Evolutionary conservation across 2,329 filamentous ascomycete genomes (phyloP), one percentile per base, ranked within the genome.

Genomic region (Purpureocillium lavendulum): DNA sequence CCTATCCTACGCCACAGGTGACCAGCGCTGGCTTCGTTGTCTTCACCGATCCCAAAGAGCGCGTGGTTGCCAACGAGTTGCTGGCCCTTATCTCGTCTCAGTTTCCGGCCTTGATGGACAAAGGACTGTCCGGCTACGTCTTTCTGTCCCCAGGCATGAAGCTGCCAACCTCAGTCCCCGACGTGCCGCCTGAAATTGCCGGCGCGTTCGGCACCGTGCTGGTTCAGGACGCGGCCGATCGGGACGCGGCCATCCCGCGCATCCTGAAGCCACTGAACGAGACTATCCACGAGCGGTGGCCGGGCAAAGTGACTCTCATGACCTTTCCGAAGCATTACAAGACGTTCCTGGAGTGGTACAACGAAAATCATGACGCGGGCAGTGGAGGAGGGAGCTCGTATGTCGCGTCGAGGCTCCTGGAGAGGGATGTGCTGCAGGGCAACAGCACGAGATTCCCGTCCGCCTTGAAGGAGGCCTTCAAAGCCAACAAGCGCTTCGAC

Each of bases 71-170:
- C 40, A 72, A 65, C 46, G 59, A 73, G 7, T 60, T 71, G 1
- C 54, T 77, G 2, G 58, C 65, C 1, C 69, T 66, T 16, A 61
- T 73, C 38, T 58, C 73, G 4, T 62, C 63, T 0, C 55, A 61
- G 9, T 61, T 73, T 7, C 71, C 74, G 0, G 48, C 55, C 0
- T 57, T 79, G 0, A 65, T 64, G 8, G 68, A 71, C 15, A 63
- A 65, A 0, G 75, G 75, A 4, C 60, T 77, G 7, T 70, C 70
- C 11, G 67, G 68, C 2, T 75, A 72, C 48, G 65, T 66, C 24
- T 51, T 52, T 17, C 54, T 77, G 18, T 56, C 57, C 1, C 40
- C 39, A 1, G 39, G 45, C 13, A 57, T 26, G 21, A 7, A 7
- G n/a, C 11, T 60, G 1, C 56, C 58, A 0, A 48, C 45, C 2